Percentiles rank a stretch among this genome's conserved stretches.
phyloP scores from a whole-genome alignment of 495 filamentous ascomycete genomes.

The Talaromyces adpressus region DNA sequence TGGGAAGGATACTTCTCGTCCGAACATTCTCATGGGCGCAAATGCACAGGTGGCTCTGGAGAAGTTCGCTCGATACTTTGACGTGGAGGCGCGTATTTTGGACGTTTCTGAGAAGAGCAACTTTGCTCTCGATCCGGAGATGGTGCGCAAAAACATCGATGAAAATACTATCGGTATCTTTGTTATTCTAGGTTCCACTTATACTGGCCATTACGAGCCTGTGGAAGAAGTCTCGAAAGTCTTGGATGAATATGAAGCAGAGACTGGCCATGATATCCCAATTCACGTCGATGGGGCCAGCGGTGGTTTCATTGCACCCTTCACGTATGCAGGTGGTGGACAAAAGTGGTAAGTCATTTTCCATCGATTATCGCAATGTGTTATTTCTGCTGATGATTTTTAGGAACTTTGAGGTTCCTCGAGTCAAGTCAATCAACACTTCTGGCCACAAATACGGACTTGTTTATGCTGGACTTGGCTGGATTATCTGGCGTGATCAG shows the following conservation, averaged over 20 bases:
- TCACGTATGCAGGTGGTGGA: conserved; percentile 55
- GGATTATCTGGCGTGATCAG: conserved; percentile 70
- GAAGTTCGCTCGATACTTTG: conserved; percentile 68
- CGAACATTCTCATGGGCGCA: conserved; percentile 73
- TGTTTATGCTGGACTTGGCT: conserved; percentile 66
- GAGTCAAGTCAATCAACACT: conserved; percentile 68
- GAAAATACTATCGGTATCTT: conserved; percentile 78
- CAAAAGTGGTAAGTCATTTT: conserved; percentile 43
- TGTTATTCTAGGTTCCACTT: conserved; percentile 66
- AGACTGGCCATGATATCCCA: conserved; percentile 60
- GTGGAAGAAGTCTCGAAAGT: conserved; percentile 61
- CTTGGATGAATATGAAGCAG: conserved; percentile 56
- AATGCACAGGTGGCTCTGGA: conserved; percentile 73
- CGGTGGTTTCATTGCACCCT: conserved; percentile 69
- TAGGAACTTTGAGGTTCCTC: conserved; percentile 63
- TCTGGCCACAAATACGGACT: conserved; percentile 73
- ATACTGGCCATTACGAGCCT: conserved; percentile 72
- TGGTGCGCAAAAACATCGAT: conserved; percentile 60
- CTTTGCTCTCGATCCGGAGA: conserved; percentile 55
- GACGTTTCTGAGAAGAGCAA: conserved; percentile 57
- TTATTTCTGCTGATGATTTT: not conserved
- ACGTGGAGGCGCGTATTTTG: conserved; percentile 66
- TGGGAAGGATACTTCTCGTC: conserved; percentile 54
- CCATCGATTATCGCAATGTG: too few relatives aligned
- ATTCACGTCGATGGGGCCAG: conserved; percentile 72